Percentiles rank a stretch among this genome's conserved stretches.
Evolutionary conservation across 495 filamentous ascomycete species (phyloP).

Genomic region (Podospora pseudocomata): DNA sequence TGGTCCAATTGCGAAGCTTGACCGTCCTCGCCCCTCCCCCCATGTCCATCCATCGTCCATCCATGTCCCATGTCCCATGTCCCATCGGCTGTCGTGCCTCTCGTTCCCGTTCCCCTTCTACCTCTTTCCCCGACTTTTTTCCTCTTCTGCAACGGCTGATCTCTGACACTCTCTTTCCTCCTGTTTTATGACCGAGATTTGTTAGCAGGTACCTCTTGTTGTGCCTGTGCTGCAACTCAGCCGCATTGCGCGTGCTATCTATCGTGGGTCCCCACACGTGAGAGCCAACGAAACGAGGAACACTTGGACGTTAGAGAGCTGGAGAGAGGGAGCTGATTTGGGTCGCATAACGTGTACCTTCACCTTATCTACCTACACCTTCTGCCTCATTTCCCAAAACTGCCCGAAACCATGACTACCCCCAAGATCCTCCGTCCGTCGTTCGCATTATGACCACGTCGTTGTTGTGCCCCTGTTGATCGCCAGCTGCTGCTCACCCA

Average conservation of each 20-base stretch:
- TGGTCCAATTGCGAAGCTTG: not conserved
- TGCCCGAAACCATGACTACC: conserved; percentile 24
- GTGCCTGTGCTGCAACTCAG: not conserved
- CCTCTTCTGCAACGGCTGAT: not conserved
- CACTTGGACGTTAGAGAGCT: not conserved
- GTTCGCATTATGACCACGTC: conserved; percentile 28
- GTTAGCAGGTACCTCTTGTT: not conserved
- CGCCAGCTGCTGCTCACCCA: conserved; percentile 14
- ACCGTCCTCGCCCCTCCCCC: not conserved
- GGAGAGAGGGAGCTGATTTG: conserved; percentile 11
- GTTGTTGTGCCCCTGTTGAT: conserved; percentile 27
- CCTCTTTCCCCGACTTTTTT: conserved; percentile 1
- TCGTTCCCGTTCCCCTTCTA: not conserved
- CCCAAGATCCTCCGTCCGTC: conserved; percentile 19
- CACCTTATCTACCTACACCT: conserved; percentile 19
- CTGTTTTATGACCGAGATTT: not conserved
- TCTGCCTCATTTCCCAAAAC: conserved; percentile 14
- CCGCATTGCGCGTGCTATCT: not conserved
- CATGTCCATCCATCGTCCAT: not conserved
- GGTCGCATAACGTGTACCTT: conserved; percentile 13
- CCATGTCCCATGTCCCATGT: not conserved
- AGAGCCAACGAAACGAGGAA: conserved; percentile 4
- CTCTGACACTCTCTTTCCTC: not conserved
- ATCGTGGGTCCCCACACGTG: not conserved
- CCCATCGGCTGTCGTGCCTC: not conserved